Evolutionary conservation across 1,284 basidiomycete genomes (phyloP).

Genomic region (Jaminaea rosea): DNA sequence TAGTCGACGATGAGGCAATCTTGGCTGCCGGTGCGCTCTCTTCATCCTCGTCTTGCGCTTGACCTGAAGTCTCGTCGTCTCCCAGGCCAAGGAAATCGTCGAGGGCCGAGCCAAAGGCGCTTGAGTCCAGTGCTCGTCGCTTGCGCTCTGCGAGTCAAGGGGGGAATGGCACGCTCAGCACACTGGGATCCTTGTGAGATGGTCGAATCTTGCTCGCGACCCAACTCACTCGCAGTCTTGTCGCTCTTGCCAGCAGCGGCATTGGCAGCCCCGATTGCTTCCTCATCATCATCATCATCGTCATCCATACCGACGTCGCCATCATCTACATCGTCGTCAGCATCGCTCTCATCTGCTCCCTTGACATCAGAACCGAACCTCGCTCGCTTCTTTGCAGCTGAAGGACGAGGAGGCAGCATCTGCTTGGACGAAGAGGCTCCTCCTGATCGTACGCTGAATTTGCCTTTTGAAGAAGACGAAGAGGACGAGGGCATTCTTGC

Average conservation of each 20-base stretch:
- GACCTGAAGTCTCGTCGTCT: constrained; percentile 3
- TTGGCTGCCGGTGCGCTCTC: constrained; percentile 8
- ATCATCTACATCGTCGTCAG: constrained; percentile 8
- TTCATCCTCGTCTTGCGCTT: constrained; percentile 7
- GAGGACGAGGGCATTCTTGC: too few species aligned
- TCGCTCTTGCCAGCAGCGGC: constrained; percentile 28
- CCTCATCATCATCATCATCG: constrained; percentile 10
- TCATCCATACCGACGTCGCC: constrained; percentile 9
- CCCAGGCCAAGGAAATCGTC: constrained; percentile 37
- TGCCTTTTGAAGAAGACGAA: neutral
- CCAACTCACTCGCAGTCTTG: constrained; percentile 29
- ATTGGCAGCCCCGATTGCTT: constrained; percentile 32
- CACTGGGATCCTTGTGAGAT: neutral
- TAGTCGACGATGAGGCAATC: too few species aligned
- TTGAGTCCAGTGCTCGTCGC: constrained; percentile 37
- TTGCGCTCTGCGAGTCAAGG: constrained; percentile 22
- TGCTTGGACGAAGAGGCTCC: neutral
- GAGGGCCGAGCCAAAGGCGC: constrained; percentile 35
- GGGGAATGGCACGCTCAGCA: neutral
- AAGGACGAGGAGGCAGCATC: constrained; percentile 13
- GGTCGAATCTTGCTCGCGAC: too few species aligned
- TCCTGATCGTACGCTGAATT: neutral
- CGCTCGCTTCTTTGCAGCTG: constrained; percentile 5
- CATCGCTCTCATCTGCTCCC: constrained; percentile 5
- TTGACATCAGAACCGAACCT: constrained; percentile 1